Evolutionary conservation across 2,329 filamentous ascomycete genomes (phyloP).

Genomic region (Trichoderma atrobrunneum): DNA sequence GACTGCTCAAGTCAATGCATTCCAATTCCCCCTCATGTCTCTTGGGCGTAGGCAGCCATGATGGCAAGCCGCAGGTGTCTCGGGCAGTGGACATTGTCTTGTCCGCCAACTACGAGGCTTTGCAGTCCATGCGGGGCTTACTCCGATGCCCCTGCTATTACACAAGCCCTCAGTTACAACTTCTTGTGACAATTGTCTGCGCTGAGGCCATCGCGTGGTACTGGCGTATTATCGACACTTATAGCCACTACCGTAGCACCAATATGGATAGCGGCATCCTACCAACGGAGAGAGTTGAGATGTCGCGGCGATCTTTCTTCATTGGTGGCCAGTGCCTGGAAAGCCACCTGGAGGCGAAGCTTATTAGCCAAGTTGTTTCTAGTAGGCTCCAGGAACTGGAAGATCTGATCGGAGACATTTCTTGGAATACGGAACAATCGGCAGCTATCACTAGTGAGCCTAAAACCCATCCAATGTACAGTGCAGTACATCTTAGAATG

Average conservation of each 20-base stretch:
- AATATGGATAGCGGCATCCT: neutral
- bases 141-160: constrained; percentile 2
- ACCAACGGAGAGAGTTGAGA: neutral
- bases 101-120: neutral
- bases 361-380: neutral
- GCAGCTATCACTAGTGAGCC: neutral
- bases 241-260: neutral
- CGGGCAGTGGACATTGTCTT: neutral
- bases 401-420: neutral
- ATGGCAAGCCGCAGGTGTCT: neutral
- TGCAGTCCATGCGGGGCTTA: neutral
- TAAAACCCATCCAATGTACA: neutral
- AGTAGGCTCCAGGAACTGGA: constrained; percentile 3
- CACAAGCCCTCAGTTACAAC: neutral
- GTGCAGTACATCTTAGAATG: neutral
- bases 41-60: neutral
- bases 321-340: neutral
- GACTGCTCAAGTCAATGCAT: neutral
- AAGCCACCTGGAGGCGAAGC: neutral
- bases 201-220: neutral
- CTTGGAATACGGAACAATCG: neutral
- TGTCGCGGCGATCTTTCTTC: neutral
- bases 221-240: constrained; percentile 1
- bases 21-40: neutral
- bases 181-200: neutral